phyloP scores from a whole-genome alignment of 108 stramenopile species.

The Chaetoceros tenuissimus region DNA sequence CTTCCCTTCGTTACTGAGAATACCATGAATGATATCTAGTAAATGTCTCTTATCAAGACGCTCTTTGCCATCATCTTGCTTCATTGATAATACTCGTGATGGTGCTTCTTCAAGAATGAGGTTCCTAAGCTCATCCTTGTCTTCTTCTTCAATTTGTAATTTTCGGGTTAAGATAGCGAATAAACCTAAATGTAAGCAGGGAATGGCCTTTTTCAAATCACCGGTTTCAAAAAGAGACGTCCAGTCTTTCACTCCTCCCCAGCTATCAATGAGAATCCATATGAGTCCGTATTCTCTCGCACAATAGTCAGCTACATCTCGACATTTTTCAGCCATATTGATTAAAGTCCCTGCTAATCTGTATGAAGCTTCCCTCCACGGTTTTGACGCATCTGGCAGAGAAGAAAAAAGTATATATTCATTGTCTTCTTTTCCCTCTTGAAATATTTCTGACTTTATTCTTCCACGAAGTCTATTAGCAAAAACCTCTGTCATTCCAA shows the following conservation, averaged over 20 bases:
- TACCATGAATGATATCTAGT: constrained; percentile 22
- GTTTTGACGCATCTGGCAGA: constrained; percentile 13
- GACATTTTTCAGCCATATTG: constrained; percentile 48
- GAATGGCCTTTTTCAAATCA: constrained; percentile 11
- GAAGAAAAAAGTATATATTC: constrained; percentile 1
- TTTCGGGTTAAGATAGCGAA: constrained; percentile 17
- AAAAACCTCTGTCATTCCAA: constrained; percentile 22
- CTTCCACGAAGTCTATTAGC: constrained; percentile 18
- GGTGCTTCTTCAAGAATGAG: background rate
- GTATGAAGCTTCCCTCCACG: constrained; percentile 41
- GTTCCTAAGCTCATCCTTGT: background rate
- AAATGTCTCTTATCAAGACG: constrained; percentile 14
- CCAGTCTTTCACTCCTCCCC: constrained; percentile 33
- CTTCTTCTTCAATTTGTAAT: background rate
- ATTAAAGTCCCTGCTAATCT: constrained; percentile 36
- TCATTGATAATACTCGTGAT: constrained; percentile 4
- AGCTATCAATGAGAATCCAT: constrained; percentile 31
- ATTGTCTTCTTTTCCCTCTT: background rate
- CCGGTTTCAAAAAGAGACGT: constrained; percentile 6
- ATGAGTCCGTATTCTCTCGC: constrained; percentile 22
- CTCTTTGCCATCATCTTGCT: constrained; percentile 13
- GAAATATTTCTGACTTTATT: too few species aligned
- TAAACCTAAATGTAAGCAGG: constrained; percentile 29
- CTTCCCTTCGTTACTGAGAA: constrained; percentile 25
- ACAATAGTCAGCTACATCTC: constrained; percentile 18